These are phyloP conservation scores for Ophiocordyceps robertsii DNA, from an alignment of 2,329 filamentous ascomycete species.

Conservation along the genomic window DNA sequence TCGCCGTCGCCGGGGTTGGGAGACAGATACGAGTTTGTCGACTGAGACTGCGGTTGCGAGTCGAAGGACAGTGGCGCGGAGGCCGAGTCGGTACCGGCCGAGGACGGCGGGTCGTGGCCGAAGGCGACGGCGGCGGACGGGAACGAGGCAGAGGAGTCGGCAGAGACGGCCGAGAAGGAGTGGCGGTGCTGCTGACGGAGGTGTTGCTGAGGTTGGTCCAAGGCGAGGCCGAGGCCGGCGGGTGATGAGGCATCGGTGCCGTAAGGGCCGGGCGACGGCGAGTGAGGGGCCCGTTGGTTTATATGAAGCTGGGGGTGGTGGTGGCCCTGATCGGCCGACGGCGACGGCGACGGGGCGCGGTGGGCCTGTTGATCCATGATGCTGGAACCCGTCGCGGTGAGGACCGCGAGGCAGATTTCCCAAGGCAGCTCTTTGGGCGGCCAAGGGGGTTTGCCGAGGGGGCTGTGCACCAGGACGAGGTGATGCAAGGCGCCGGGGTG, in stretches of 20 bases:
- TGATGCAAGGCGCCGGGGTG: conserved; percentile 9
- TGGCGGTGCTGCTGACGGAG: conserved; percentile 17
- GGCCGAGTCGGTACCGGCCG: conserved; percentile 19
- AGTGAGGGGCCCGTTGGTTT: conserved; percentile 45
- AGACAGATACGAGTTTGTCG: conserved; percentile 27
- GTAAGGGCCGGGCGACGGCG: conserved; percentile 46
- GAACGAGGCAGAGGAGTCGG: conserved; percentile 32
- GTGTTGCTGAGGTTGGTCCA: conserved; percentile 33
- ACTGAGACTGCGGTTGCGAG: conserved; percentile 26
- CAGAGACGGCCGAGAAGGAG: conserved; percentile 26
- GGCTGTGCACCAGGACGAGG: conserved; percentile 11
- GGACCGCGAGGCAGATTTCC: conserved; percentile 26
- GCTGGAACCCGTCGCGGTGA: conserved; percentile 6
- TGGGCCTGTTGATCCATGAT: conserved; percentile 29
- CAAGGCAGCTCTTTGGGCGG: conserved; percentile 29
- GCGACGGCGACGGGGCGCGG: conserved; percentile 43
- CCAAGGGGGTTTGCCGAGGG: conserved; percentile 18
- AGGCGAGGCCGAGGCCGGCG: conserved; percentile 42
- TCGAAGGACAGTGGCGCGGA: conserved; percentile 26
- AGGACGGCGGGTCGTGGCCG: conserved; percentile 24
- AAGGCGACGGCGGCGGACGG: conserved; percentile 26
- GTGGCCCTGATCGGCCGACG: conserved; percentile 24
- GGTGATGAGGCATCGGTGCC: conserved; percentile 28
- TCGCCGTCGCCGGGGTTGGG: conserved; percentile 40
- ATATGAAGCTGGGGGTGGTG: conserved; percentile 37